Evolutionary conservation across 805 yeast genomes (phyloP).

Genomic region (Teunomyces stri): DNA sequence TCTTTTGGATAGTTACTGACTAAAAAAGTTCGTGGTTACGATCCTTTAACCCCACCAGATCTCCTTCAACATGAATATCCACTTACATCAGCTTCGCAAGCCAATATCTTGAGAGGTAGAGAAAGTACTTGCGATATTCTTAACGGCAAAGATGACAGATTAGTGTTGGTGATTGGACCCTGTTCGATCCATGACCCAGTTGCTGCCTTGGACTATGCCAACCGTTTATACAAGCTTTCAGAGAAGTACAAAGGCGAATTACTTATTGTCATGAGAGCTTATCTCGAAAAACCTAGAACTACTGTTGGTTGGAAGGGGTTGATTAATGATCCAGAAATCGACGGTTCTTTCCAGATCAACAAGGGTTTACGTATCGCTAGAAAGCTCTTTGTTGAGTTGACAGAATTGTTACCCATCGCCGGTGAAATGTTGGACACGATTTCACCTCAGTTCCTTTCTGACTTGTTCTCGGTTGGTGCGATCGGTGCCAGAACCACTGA

Average conservation of each 20-base stretch:
- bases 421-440: constrained; percentile 98
- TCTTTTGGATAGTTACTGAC: constrained; percentile 12
- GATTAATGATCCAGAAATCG: constrained; percentile 95
- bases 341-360: constrained; percentile 88
- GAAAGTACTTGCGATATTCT: constrained; percentile 69
- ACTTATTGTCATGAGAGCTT: constrained; percentile 93
- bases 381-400: constrained; percentile 79
- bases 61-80: constrained; percentile 84
- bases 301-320: constrained; percentile 99
- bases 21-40: constrained; percentile 67
- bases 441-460: constrained; percentile 92
- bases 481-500: constrained; percentile 99
- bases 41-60: constrained; percentile 95
- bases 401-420: constrained; percentile 86
- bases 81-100: constrained; percentile 55
- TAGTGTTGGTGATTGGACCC: constrained; percentile 91
- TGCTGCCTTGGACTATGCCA: constrained; percentile 89
- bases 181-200: constrained; percentile 94
- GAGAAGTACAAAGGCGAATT: constrained; percentile 71
- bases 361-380: constrained; percentile 90
- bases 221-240: constrained; percentile 55
- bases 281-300: constrained; percentile 96
- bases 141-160: constrained; percentile 80
- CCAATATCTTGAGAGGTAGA: constrained; percentile 72
- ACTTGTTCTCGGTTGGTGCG: constrained; percentile 93